Base-by-base conservation (phyloP, 2,329 filamentous ascomycete genomes). In the Sclerotinia minor region DNA sequence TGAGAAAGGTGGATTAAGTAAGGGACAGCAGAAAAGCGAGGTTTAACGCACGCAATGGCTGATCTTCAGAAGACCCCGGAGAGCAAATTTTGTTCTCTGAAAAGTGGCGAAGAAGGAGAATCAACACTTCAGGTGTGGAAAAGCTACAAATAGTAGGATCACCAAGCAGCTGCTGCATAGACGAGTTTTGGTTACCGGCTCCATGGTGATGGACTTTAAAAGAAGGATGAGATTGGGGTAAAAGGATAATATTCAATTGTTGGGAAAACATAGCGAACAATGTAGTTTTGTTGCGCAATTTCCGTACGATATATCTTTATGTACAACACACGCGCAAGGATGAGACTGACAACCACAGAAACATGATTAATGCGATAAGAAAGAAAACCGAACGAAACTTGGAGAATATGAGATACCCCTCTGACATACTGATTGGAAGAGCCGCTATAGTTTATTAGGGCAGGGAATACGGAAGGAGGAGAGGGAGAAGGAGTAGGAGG, bases 1-100 rank as follows among this genome's bases (percentile, higher is more conserved):
- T 50, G 74, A 75, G 67, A 75, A 75, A 49, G 70, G 69, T 5
- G 55, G 45, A 19, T n/a, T 60, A 4, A 52, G 58, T 29, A 26
- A 35, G 61, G 65, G 45, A 15, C 55, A 67, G 15, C 49, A 38
- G 35, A 61, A 61, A 3, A 47, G 44, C 35, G 65, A 41, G 6
- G 45, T 26, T 61, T 67, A 38, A 21, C 55, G 24, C 8, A 63
- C 55, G 24, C 8, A 63, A 44, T 61, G 55, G 55, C 15, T 67
- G 47, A 67, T 45, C 9, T 38, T 50, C 15, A 19, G n/a, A 2
- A 41, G 1, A 38, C 35, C 15, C 13, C 21, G 3, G 17, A 26
- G 38, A 5, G 32, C 44, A 17, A 17, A 19, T 17, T n/a, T 44
- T 15, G 17, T 50, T 50, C 21, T 19, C 32, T 38, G 53, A 13